Evolutionary conservation across 176 grass and related monocot genomes (phyloP).

Genomic region (Musa itinerans): DNA sequence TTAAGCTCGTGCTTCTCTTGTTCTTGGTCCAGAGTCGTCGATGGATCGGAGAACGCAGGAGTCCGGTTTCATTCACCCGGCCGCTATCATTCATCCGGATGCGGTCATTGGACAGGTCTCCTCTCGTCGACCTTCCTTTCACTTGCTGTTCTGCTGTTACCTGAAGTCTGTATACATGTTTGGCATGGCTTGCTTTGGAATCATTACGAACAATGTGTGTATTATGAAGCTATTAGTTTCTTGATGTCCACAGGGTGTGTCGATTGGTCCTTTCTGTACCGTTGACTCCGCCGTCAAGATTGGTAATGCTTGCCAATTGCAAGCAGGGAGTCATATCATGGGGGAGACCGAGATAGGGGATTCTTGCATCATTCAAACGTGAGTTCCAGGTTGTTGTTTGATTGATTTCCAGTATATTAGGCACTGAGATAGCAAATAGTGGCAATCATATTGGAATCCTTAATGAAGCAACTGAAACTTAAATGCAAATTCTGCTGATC

Average conservation of each 20-base stretch:
- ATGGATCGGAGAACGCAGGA: conserved; percentile 7
- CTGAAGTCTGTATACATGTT: no score
- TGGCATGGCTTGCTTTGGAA: not conserved
- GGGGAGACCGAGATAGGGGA: conserved; percentile 65
- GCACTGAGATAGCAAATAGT: not conserved
- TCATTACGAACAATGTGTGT: not conserved
- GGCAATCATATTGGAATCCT: no score
- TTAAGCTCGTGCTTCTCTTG: not conserved
- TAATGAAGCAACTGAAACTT: no score
- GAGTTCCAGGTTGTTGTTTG: conserved; percentile 14
- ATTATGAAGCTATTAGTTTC: not conserved
- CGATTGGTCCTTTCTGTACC: conserved; percentile 71
- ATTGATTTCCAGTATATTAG: not conserved
- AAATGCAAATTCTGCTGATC: no score
- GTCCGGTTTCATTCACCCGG: conserved; percentile 14
- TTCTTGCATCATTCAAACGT: conserved; percentile 57
- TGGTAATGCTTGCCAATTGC: conserved; percentile 63
- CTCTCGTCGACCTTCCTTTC: not conserved
- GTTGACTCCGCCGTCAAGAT: conserved; percentile 52
- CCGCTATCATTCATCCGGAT: conserved; percentile 58
- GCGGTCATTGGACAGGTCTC: conserved; percentile 65
- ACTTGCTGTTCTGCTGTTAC: not conserved
- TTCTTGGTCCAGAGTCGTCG: not conserved
- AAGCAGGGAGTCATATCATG: conserved; percentile 54
- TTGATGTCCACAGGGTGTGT: conserved; percentile 38